phyloP scores from a whole-genome alignment of 345 rosid genomes.

The Fremontodendron californicum region DNA sequence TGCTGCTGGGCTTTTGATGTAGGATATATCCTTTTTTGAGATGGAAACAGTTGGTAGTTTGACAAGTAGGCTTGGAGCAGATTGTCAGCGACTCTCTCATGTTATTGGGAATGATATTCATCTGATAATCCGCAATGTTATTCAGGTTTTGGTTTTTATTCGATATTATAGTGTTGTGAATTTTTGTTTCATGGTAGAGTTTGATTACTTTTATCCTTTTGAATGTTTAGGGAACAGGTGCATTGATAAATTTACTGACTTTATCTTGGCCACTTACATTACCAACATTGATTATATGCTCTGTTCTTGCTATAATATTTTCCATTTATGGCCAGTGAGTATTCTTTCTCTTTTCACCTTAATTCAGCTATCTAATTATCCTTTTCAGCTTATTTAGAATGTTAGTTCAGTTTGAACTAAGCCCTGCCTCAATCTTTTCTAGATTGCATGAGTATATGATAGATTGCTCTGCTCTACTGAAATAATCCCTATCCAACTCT shows the following conservation, averaged over 20 bases:
- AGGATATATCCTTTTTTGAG: slow-evolving; percentile 51
- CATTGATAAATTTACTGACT: slow-evolving; percentile 45
- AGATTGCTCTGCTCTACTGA: not conserved
- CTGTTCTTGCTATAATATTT: slow-evolving; percentile 32
- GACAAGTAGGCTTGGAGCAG: slow-evolving; percentile 57
- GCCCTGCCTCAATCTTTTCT: not conserved
- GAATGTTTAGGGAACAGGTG: slow-evolving; percentile 47
- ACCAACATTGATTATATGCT: slow-evolving; percentile 43
- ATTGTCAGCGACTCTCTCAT: slow-evolving; percentile 47
- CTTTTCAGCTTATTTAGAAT: slow-evolving; percentile 1
- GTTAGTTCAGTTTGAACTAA: not conserved
- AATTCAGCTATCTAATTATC: not conserved
- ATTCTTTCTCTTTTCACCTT: slow-evolving; percentile 6
- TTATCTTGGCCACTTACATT: slow-evolving; percentile 56
- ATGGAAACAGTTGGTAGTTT: slow-evolving; percentile 42
- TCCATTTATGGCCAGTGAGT: slow-evolving; percentile 47
- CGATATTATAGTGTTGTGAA: not conserved
- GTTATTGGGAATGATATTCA: slow-evolving; percentile 45
- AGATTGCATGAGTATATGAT: not conserved
- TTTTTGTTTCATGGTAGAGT: not conserved
- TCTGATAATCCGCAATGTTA: slow-evolving; percentile 43
- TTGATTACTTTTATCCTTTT: not conserved
- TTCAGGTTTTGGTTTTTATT: slow-evolving; percentile 38
- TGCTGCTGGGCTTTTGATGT: slow-evolving; percentile 19
- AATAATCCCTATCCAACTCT: not conserved